phyloP scores from a whole-genome alignment of 257 asterid species.

The Solanum ossicruentum region DNA sequence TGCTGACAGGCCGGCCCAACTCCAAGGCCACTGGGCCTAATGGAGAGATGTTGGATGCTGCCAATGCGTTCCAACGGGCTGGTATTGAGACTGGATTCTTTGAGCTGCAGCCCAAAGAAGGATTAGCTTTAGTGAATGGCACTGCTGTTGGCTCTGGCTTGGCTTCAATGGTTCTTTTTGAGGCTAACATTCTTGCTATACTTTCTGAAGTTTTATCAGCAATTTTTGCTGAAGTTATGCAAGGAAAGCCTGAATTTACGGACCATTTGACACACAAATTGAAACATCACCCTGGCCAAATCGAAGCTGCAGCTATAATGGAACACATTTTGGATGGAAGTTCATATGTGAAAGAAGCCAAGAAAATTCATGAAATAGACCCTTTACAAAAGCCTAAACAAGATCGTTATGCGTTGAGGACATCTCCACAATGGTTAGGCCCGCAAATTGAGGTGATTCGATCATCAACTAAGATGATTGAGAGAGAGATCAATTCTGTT shows the following conservation, averaged over 20 bases:
- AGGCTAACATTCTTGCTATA: slow-evolving; percentile 11
- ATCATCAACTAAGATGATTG: slow-evolving; percentile 11
- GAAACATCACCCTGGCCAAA: slow-evolving; percentile 19
- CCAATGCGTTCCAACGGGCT: slow-evolving; percentile 3
- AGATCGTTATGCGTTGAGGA: slow-evolving; percentile 16
- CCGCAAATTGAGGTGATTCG: slow-evolving; percentile 17
- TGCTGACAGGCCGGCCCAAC: slow-evolving; percentile 9
- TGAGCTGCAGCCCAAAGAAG: slow-evolving; percentile 21
- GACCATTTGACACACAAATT: slow-evolving; percentile 17
- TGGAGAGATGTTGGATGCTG: slow-evolving; percentile 3
- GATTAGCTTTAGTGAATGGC: slow-evolving; percentile 14
- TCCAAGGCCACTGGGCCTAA: slow-evolving; percentile 15
- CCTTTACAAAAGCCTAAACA: slow-evolving; percentile 16
- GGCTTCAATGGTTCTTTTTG: slow-evolving; percentile 16
- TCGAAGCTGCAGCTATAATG: slow-evolving; percentile 23
- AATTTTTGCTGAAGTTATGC: slow-evolving; percentile 18
- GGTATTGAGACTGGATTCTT: slow-evolving; percentile 10
- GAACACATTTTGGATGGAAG: slow-evolving; percentile 21
- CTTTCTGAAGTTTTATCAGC: slow-evolving; percentile 19
- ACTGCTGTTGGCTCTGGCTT: slow-evolving; percentile 21
- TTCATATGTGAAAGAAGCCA: slow-evolving; percentile 16
- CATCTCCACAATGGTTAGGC: slow-evolving; percentile 26
- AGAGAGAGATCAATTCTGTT: slow-evolving; percentile 17
- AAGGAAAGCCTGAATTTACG: slow-evolving; percentile 16
- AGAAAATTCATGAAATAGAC: slow-evolving; percentile 6